phyloP scores from a whole-genome alignment of 148 eudicot species.

The Vaccinium darrowii region DNA sequence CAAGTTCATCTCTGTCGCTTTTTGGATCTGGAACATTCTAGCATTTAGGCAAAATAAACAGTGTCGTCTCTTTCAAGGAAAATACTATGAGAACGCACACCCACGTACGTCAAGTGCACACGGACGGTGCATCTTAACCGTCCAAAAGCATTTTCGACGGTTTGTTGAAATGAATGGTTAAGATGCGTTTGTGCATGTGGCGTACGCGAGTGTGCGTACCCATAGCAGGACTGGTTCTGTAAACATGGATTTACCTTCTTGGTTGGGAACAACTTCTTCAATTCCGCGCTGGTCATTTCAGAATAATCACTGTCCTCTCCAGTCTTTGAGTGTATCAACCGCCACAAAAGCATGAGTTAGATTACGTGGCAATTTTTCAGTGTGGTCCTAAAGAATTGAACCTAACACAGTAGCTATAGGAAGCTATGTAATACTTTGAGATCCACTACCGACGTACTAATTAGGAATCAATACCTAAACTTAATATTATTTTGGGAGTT shows the following conservation, averaged over 20 bases:
- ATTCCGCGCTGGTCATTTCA: conserved; percentile 62
- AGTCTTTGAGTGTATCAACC: conserved; percentile 37
- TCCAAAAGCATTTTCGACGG: too few species aligned
- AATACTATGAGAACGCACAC: background rate
- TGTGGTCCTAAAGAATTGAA: background rate
- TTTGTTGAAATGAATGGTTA: too few species aligned
- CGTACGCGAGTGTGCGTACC: too few species aligned
- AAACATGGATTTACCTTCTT: conserved; percentile 48
- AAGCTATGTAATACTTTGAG: background rate
- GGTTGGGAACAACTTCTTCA: conserved; percentile 72
- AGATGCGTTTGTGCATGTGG: too few species aligned
- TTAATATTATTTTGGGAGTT: background rate
- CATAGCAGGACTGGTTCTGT: too few species aligned
- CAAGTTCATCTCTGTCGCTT: conserved; percentile 74
- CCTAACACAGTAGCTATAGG: background rate
- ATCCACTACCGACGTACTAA: background rate
- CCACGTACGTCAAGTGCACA: too few species aligned
- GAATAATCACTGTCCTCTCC: conserved; percentile 83
- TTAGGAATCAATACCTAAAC: conserved; percentile 8
- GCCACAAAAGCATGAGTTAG: conserved; percentile 8
- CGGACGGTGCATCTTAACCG: too few species aligned
- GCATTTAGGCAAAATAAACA: background rate
- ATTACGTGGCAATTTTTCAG: background rate
- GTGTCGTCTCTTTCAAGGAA: background rate
- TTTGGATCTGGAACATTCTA: conserved; percentile 47